Evolutionary conservation across 345 rosid genomes (phyloP).

Genomic region (Adansonia digitata): DNA sequence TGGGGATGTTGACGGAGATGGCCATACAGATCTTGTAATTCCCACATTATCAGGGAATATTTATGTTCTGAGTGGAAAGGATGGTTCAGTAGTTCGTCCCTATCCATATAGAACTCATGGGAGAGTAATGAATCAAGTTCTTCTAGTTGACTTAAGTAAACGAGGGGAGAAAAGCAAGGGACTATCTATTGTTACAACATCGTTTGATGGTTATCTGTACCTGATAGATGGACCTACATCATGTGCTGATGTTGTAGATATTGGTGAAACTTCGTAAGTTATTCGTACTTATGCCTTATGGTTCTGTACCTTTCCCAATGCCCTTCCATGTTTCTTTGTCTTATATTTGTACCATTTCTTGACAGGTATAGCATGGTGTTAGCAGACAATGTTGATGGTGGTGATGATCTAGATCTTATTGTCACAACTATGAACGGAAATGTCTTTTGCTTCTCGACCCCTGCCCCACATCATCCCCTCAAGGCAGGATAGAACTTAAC

Average conservation of each 20-base stretch:
- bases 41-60: conserved; percentile 96
- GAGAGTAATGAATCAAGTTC: conserved; percentile 97
- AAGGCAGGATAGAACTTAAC: conserved; percentile 52
- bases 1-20: conserved; percentile 98
- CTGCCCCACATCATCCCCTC: conserved; percentile 92
- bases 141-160: conserved; percentile 83
- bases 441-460: conserved; percentile 98
- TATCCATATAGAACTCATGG: conserved; percentile 99
- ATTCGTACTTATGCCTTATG: conserved; percentile 3
- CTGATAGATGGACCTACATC: conserved; percentile 98
- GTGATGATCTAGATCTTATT: conserved; percentile 98
- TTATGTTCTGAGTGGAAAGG: conserved; percentile 91
- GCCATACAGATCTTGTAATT: conserved; percentile 86
- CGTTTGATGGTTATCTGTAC: conserved; percentile 95
- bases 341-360: conserved; percentile 15
- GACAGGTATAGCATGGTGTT: conserved; percentile 94
- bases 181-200: conserved; percentile 85
- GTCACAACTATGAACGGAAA: conserved; percentile 99
- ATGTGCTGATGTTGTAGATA: conserved; percentile 94
- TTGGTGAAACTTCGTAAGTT: conserved; percentile 98
- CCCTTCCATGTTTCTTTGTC: conserved; percentile 10
- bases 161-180: conserved; percentile 79
- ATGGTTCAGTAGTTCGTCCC: conserved; percentile 80
- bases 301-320: conserved; percentile 2
- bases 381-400: conserved; percentile 99